Evolutionary conservation across 306 rosid genomes (phyloP).

Genomic region (Vachellia collinsii): DNA sequence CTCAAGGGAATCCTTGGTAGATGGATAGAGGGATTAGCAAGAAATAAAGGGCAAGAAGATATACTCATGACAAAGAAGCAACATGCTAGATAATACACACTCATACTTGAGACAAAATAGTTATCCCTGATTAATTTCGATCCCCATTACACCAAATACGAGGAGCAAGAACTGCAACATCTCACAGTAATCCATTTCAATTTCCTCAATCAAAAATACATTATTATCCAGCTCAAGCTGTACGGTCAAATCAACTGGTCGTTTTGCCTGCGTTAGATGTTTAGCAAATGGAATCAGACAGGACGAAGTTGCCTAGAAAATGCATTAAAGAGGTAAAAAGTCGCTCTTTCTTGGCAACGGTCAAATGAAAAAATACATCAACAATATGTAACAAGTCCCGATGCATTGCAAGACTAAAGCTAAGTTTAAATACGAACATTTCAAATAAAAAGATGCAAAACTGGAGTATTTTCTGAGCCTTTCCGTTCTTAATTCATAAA

Average conservation of each 20-base stretch:
- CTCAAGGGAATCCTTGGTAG: background rate
- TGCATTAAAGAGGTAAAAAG: constrained; percentile 4
- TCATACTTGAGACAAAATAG: background rate
- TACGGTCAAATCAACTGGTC: constrained; percentile 3
- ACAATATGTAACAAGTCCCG: background rate
- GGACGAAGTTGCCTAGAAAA: constrained; percentile 4
- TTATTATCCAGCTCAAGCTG: background rate
- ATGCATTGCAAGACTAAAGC: background rate
- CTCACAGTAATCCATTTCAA: background rate
- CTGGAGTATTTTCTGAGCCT: background rate
- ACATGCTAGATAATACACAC: background rate
- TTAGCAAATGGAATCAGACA: constrained; percentile 9
- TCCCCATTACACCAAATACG: background rate
- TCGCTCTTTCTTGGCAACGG: background rate
- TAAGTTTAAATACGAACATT: background rate
- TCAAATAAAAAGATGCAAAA: background rate
- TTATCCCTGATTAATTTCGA: background rate
- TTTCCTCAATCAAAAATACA: background rate
- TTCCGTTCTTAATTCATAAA: background rate
- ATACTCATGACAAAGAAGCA: constrained; percentile 4
- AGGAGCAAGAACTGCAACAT: background rate
- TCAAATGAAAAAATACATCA: background rate
- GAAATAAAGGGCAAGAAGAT: background rate
- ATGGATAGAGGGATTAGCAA: background rate
- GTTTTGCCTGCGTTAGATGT: constrained; percentile 3